Evolutionary conservation across 495 filamentous ascomycete genomes (phyloP), one percentile per base, ranked within the genome.

Genomic region (Letharia lupina): DNA sequence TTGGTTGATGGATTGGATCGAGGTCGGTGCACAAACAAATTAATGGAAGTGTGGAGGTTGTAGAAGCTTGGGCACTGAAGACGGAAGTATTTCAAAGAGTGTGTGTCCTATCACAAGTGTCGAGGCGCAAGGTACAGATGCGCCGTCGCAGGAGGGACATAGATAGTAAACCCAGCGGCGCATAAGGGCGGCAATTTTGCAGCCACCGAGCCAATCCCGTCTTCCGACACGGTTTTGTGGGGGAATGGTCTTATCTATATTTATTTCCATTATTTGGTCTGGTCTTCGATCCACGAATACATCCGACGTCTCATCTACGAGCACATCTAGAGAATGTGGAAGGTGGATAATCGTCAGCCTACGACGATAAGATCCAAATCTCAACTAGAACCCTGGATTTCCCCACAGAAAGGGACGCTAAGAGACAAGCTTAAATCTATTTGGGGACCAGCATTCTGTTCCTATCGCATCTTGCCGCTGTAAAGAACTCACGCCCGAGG

Each of bases 111-210:
- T 23, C 31, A 28, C 8, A 18, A 11, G 39, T 44, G 23, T 64
- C 15, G 23, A 57, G 41, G 47, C 35, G 62, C 62, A 64, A 64
- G 50, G 62, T 57, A 64, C 59, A 61, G 39, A 41, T 10, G 35
- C 35, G 37, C 62, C 28, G 37, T 57, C 39, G 50, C 57, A 37
- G 63, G 40, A 45, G 40, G 28, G 12, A n/a, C 23, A 3, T 13
- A 28, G n/a, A 15, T 13, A 47, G 44, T 2, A 47, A 47, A 23
- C 10, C n/a, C n/a, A 31, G 48, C 48, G 23, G n/a, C 48, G 48
- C 48, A 31, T 54, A 54, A 23, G 20, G 6, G 28, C 50, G 50
- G 50, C 50, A 33, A 54, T 9, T 33, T 20, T 0, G 9, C 44
- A 33, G 23, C 50, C n/a, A n/a, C 45, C 45, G 45, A 20, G 45